phyloP scores from a whole-genome alignment of 768 basidiomycete species.

The Trametes meyenii region DNA sequence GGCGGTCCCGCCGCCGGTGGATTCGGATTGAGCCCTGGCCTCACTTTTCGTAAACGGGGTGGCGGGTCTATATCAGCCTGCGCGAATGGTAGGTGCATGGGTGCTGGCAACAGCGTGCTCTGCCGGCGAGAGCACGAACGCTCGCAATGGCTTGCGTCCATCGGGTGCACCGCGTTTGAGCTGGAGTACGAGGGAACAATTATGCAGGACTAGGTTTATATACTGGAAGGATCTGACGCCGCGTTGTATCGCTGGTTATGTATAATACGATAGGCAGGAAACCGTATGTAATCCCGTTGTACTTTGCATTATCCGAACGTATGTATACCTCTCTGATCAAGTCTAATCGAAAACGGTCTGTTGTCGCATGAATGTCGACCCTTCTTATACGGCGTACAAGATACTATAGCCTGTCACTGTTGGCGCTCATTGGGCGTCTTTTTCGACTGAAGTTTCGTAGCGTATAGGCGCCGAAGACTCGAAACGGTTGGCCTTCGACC shows the following conservation, averaged over 20 bases:
- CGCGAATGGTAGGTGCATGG: slow-evolving; percentile 44
- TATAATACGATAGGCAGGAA: not conserved
- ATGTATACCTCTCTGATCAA: no score
- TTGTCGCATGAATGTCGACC: no score
- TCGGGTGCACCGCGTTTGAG: slow-evolving; percentile 52
- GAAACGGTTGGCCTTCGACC: no score
- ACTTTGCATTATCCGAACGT: not conserved
- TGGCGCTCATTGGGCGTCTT: no score
- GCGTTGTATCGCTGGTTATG: not conserved
- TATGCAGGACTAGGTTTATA: not conserved
- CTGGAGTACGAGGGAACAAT: slow-evolving; percentile 23
- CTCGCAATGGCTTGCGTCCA: slow-evolving; percentile 47
- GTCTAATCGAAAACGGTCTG: no score
- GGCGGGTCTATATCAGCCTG: slow-evolving; percentile 18
- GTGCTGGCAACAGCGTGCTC: slow-evolving; percentile 39
- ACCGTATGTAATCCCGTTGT: not conserved
- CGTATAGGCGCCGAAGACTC: no score
- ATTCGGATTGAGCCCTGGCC: slow-evolving; percentile 24
- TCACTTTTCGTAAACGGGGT: slow-evolving; percentile 20
- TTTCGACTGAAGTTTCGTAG: no score
- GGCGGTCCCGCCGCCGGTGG: slow-evolving; percentile 28
- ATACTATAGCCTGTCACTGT: no score
- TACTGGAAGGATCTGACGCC: not conserved
- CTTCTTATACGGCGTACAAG: no score
- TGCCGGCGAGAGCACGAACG: slow-evolving; percentile 48